These are phyloP conservation scores for Fusarium chaquense DNA, from an alignment of 2,329 filamentous ascomycete genomes.

Conservation along the genomic window DNA sequence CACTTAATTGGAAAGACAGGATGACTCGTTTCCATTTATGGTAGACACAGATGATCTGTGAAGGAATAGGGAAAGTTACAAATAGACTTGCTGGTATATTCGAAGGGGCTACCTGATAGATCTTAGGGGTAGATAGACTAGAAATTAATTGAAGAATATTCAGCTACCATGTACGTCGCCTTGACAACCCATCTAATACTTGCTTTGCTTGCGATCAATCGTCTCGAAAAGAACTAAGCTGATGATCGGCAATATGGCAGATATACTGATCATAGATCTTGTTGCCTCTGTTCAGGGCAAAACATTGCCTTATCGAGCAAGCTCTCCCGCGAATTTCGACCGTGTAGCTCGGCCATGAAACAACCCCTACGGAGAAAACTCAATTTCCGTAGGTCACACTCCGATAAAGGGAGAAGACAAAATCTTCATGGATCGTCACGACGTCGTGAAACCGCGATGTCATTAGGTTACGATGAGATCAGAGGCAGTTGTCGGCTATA, in stretches of 20 bases:
- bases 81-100: background rate
- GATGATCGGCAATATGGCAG: background rate
- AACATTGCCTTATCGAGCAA: conserved; percentile 51
- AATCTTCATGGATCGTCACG: conserved; percentile 51
- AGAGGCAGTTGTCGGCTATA: conserved; percentile 36
- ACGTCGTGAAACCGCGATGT: conserved; percentile 57
- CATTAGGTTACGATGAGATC: conserved; percentile 57
- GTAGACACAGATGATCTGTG: background rate
- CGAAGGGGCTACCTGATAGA: background rate
- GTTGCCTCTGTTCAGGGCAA: background rate
- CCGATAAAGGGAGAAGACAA: conserved; percentile 57
- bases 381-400: conserved; percentile 73
- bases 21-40: background rate
- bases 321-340: conserved; percentile 70
- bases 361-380: conserved; percentile 66
- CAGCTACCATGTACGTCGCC: background rate
- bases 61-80: too few relatives aligned
- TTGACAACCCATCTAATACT: background rate
- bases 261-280: background rate
- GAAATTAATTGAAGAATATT: background rate
- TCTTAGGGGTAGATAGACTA: background rate
- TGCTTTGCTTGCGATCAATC: background rate
- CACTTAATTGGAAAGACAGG: background rate
- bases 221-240: background rate
- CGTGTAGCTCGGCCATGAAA: conserved; percentile 69